A percentile compares a stretch with the other conserved stretches of the same genome.
phyloP scores from a whole-genome alignment of 108 stramenopile species.

The Cyclotella sp. region DNA sequence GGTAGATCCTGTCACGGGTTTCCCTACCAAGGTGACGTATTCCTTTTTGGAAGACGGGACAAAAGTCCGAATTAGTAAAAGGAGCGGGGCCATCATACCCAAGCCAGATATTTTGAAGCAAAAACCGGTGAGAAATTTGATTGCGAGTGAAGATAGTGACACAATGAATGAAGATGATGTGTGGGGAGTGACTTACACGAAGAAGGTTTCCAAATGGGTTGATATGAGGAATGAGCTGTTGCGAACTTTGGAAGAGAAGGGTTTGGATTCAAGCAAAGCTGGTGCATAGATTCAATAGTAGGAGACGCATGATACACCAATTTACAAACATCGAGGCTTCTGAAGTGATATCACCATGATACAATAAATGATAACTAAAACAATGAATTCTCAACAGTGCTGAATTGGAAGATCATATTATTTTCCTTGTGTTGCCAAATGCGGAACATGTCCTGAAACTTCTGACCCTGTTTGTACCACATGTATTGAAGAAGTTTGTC shows the following conservation, averaged over 20 bases:
- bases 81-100: constrained; percentile 93
- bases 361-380: no score
- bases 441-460: no score
- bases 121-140: constrained; percentile 55
- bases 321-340: no score
- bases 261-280: neutral
- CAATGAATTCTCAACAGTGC: no score
- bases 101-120: constrained; percentile 80
- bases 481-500: no score
- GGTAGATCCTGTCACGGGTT: constrained; percentile 79
- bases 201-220: constrained; percentile 43
- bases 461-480: no score
- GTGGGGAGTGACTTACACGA: constrained; percentile 76
- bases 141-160: constrained; percentile 76
- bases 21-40: constrained; percentile 84
- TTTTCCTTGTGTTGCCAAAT: no score
- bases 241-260: constrained; percentile 35
- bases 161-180: constrained; percentile 75
- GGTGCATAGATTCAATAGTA: neutral
- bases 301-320: neutral
- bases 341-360: no score
- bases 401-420: no score
- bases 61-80: constrained; percentile 93
- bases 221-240: constrained; percentile 48
- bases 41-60: constrained; percentile 91